Evolutionary conservation across 1,284 basidiomycete genomes (phyloP).

Genomic region (Boletellus deceptivus): DNA sequence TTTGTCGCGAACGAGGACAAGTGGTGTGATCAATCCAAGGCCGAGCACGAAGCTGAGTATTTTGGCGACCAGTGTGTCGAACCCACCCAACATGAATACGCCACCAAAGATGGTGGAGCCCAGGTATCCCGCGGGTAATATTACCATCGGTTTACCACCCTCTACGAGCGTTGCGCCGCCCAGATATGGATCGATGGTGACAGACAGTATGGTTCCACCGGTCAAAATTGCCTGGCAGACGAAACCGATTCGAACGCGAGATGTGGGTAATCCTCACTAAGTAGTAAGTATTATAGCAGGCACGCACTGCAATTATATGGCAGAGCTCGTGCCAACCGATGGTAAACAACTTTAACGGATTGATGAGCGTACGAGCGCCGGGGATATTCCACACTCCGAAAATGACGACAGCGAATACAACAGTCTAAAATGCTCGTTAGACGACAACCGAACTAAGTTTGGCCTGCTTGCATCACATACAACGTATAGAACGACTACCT

Average conservation of each 20-base stretch:
- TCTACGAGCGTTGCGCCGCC: conserved; percentile 76
- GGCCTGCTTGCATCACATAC: conserved; percentile 43
- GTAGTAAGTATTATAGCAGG: background rate
- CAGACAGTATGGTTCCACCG: conserved; percentile 69
- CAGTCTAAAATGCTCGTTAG: conserved; percentile 47
- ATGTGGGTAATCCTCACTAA: conserved; percentile 6
- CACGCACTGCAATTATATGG: conserved; percentile 68
- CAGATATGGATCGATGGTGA: conserved; percentile 80
- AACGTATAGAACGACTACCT: conserved; percentile 71
- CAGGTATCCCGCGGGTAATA: conserved; percentile 73
- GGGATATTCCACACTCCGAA: conserved; percentile 83
- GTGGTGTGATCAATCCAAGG: conserved; percentile 68
- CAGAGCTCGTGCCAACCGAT: conserved; percentile 86
- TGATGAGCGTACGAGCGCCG: conserved; percentile 68
- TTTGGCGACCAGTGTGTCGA: conserved; percentile 77
- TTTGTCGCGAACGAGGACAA: conserved; percentile 80
- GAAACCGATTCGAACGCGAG: conserved; percentile 3
- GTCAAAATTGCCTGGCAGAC: conserved; percentile 63
- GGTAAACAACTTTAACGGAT: conserved; percentile 77
- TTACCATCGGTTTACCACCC: conserved; percentile 67
- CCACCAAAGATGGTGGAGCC: conserved; percentile 80
- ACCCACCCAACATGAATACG: conserved; percentile 73
- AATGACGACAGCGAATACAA: conserved; percentile 76
- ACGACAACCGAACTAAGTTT: conserved; percentile 9
- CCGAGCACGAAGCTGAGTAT: conserved; percentile 79